A percentile compares a stretch with the other conserved stretches of the same genome.
phyloP scores from a whole-genome alignment of 441 rosid species.

The Populus hybrid region DNA sequence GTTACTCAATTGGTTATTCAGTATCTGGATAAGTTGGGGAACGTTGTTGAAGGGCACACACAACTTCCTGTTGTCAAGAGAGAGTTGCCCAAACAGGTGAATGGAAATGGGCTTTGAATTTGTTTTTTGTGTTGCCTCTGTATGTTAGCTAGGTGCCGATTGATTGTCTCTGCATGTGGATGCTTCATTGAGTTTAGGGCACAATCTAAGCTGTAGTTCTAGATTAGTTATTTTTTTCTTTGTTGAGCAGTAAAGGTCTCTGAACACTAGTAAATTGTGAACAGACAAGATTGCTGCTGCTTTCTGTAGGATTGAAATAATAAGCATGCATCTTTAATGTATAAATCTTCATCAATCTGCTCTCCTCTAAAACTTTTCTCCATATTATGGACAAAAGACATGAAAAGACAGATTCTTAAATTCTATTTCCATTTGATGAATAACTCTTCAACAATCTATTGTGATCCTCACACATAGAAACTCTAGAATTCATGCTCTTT shows the following conservation, averaged over 20 bases:
- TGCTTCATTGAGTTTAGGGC: not conserved
- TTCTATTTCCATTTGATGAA: not conserved
- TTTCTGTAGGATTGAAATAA: not conserved
- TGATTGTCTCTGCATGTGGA: not conserved
- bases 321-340: not conserved
- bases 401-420: not conserved
- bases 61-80: conserved; percentile 72
- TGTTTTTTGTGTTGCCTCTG: not conserved
- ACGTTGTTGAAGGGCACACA: conserved; percentile 91
- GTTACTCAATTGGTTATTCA: conserved; percentile 76
- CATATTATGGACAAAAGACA: not conserved
- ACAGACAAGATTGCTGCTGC: not conserved
- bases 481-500: not conserved
- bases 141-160: not conserved
- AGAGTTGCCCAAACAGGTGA: conserved; percentile 85
- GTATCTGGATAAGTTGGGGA: conserved; percentile 92
- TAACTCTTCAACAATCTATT: not conserved
- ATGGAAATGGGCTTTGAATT: not conserved
- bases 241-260: not conserved
- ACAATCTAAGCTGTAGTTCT: not conserved
- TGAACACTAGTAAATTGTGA: not conserved
- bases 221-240: not conserved
- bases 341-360: not conserved
- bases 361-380: not conserved
- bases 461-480: not conserved